Evolutionary conservation across 768 basidiomycete genomes (phyloP), one percentile per base, ranked within the genome.

Genomic region (Rhizopogon vesiculosus): DNA sequence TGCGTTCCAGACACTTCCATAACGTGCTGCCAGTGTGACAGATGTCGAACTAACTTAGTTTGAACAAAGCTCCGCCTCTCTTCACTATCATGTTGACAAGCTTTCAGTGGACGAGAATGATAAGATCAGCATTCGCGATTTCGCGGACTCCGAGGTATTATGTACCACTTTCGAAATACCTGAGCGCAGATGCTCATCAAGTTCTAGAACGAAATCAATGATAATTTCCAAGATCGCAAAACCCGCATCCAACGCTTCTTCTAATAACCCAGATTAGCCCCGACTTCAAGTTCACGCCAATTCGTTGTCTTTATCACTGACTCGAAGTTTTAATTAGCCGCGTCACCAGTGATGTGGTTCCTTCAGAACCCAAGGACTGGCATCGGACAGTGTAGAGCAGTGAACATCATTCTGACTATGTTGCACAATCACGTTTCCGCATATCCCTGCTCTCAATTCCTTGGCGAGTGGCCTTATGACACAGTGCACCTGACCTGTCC

Each of bases 211-310:
- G 62, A 70, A 52, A 12, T 56, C 39, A 61, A 84, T 51, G 84
- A 94, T 8, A 96, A 98, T 64, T 94, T 96, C 1, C 95, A 98
- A 70, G 95, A 87, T 81, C 86, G 94, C 62, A 98, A 98, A 25
- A 74, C 94, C 95, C 0, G 95, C 95, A 16, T 93, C 92, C 39
- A 98, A 25, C 25, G 25, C 25, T 5, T 25, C 25, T 25, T 25
- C 76, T 97, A 6, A 66, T 91, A 48, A 72, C 72, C n/a, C 74
- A 90, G 51, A 84, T 94, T 49, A 87, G 87, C 29, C 44, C 62
- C 0, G 85, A 76, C 4, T 97, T 95, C 76, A 65, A 87, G 70
- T 98, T 98, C 72, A 97, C 94, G 31, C 93, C 94, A 7, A 96
- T 91, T 59, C 42, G 77, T 69, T 19, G 28, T 48, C 31, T 41